Conservation (phyloP, 176 grass and related monocot species). For the Raddia guianensis region DNA sequence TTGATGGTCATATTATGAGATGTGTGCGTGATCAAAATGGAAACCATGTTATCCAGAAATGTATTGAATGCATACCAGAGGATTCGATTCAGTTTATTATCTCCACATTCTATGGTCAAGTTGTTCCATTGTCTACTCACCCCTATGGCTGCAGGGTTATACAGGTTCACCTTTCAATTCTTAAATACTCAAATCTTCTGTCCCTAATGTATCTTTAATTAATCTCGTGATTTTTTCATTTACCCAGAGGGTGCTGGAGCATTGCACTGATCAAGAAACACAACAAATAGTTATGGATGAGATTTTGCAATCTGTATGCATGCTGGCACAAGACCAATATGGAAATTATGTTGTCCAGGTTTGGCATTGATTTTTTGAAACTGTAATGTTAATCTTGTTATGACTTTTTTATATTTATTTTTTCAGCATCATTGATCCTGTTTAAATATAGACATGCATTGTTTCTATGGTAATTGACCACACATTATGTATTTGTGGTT, state of each 20-base stretch:
- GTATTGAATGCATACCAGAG: conserved; percentile 89
- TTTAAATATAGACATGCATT: neutral
- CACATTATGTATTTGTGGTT: neutral
- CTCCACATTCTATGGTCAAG: conserved; percentile 87
- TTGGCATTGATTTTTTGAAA: conserved; percentile 12
- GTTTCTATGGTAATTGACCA: neutral
- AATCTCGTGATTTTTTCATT: conserved; percentile 39
- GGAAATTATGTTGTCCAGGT: conserved; percentile 96
- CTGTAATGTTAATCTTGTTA: neutral
- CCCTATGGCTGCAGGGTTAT: conserved; percentile 94
- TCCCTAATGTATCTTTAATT: neutral
- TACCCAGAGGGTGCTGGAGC: conserved; percentile 76
- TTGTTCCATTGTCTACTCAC: conserved; percentile 86
- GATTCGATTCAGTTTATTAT: conserved; percentile 86
- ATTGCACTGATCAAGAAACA: conserved; percentile 73
- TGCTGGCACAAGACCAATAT: conserved; percentile 86
- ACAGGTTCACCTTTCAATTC: conserved; percentile 54
- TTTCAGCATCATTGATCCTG: conserved; percentile 15
- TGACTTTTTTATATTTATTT: conserved; percentile 7
- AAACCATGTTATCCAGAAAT: conserved; percentile 98
- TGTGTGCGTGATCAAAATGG: conserved; percentile 98
- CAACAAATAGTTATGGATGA: conserved; percentile 86
- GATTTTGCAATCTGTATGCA: conserved; percentile 77
- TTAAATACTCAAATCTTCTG: conserved; percentile 10
- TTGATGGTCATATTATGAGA: conserved; percentile 84